Evolutionary conservation across 331 rosid species (phyloP), one percentile per base, ranked within the genome.

Genomic region (Acacia concinna): DNA sequence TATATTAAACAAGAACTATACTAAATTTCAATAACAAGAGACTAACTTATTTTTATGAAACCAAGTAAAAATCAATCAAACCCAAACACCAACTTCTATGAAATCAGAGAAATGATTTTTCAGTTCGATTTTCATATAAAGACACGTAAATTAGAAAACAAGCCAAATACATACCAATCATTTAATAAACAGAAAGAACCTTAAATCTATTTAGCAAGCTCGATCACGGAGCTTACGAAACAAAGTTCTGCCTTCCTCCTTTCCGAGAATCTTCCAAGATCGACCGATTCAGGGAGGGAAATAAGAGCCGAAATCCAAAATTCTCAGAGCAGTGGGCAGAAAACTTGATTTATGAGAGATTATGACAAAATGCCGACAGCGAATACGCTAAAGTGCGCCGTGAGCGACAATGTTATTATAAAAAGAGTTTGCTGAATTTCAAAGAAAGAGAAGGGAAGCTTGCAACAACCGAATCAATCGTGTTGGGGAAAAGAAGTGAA

Each of bases 331-430:
- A 66, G 2, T 17, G 30, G 25, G 40, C 56, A 51, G 59, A 17
- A 34, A 59, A 27, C 20, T 75, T 20, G 0, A 30, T n/a, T 32
- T 27, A 43, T 0, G 49, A 64, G 63, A 18, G 68, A 37, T 2
- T 2, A 60, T 31, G 59, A 40, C 21, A 28, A 56, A 73, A 47
- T 7, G 73, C 23, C 35, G 70, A 62, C 40, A 47, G 75, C 31
- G 54, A 31, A 21, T 17, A 4, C 5, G 85, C 81, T 81, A 78
- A 47, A 71, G 76, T 71, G 84, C 82, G 80, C 84, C 44, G 73
- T 5, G 59, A 37, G 44, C n/a, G 21, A 43, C 13, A 76, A 25
- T n/a, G 78, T 73, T 56, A 17, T 10, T 52, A n/a, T 7, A 23
- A 9, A 32, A 6, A 20, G 47, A 6, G 34, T 15, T 32, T 79